Evolutionary conservation across 2,329 filamentous ascomycete species (phyloP), one percentile per base, ranked within the genome.

Genomic region (Fusarium sp.): DNA sequence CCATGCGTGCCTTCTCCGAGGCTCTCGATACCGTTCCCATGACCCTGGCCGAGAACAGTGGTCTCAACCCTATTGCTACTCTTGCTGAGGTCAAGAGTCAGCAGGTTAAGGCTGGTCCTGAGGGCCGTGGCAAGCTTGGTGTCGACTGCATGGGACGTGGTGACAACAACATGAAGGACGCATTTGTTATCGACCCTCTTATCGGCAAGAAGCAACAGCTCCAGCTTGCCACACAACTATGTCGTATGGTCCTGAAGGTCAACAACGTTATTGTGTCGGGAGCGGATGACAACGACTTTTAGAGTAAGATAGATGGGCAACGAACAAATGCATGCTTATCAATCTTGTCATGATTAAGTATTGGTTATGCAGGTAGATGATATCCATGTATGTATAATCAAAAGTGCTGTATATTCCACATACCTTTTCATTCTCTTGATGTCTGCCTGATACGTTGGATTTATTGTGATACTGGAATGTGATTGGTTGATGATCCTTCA

Each of bases 191-290:
- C 79, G 96, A 99, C 79, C 97, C 96, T 56, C 85, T 99, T 78
- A 99, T 99, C 80, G 96, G 96, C 75, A 99, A 99, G 88, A 92
- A 93, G 83, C 94, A 98, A 84, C 96, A 99, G 84, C 88, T 99
- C 66, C 90, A 98, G 84, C 88, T 99, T 72, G 96, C 96, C 32
- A 99, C 97, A 55, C 96, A 99, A 85, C 86, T 99, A 74, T 98
- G 96, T 86, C 91, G 96, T 73, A 98, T 99, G 95, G 94, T 98
- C 73, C 87, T 98, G 75, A 98, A 97, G 90, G 90, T 94, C 79
- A 97, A 98, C 86, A 97, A 97, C 80, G 94, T 98, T 71, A 97
- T 98, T 81, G 91, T 98, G 76, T 90, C 94, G 63, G 94, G 94
- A 60, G 90, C 89, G 71, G 94, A 94, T 74, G 93, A 97, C 69